phyloP scores from a whole-genome alignment of 805 yeast species.

The Kuraishia capsulata region DNA sequence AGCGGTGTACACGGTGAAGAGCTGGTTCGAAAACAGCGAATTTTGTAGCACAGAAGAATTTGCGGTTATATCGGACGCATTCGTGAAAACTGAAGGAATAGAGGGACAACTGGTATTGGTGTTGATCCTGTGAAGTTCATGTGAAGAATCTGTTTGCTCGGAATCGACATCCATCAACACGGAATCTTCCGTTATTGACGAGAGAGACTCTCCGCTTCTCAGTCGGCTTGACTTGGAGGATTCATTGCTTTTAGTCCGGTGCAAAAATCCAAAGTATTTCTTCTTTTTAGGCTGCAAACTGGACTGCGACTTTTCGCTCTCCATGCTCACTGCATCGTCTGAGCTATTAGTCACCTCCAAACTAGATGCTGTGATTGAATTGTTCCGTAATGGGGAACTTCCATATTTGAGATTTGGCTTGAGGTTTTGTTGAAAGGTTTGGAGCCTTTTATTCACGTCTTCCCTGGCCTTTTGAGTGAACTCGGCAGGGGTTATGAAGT shows the following conservation, averaged over 20 bases:
- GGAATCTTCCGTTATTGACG: neutral
- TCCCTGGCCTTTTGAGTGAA: conserved; percentile 22
- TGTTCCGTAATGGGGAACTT: conserved; percentile 3
- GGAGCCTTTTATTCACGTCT: conserved; percentile 14
- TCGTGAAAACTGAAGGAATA: neutral
- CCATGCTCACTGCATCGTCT: conserved; percentile 1
- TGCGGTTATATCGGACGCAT: neutral
- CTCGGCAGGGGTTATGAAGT: conserved; percentile 20
- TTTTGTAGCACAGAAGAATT: neutral
- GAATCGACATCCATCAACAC: neutral
- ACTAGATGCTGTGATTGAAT: conserved; percentile 2
- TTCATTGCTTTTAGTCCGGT: neutral
- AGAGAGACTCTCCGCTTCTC: neutral
- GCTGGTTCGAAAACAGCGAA: neutral
- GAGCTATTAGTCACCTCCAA: conserved; percentile 1
- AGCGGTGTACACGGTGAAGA: neutral
- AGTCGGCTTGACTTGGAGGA: neutral
- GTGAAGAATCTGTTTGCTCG: no score
- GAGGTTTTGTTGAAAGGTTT: conserved; percentile 59
- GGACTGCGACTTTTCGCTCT: neutral
- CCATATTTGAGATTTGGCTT: conserved; percentile 2
- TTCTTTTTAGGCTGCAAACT: neutral
- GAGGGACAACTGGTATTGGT: neutral
- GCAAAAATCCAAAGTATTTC: conserved; percentile 2
- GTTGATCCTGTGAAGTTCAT: neutral